Conservation (phyloP, 257 asterid species). For the Echites panduratus region DNA sequence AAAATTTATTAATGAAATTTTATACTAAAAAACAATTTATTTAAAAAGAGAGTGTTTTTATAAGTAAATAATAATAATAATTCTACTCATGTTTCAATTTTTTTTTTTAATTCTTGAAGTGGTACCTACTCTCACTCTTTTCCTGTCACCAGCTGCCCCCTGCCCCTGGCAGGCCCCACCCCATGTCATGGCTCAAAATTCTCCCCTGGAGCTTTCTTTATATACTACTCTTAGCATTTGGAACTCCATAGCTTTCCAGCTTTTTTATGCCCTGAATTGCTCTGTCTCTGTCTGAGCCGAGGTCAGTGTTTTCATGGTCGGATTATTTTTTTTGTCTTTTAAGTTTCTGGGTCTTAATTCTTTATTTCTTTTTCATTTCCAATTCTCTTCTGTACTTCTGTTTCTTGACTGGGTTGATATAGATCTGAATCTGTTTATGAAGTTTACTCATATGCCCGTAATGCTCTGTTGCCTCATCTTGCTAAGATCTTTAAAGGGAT, state of each 20-base stretch:
- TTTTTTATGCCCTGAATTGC: slow-evolving; percentile 16
- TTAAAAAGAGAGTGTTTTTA: no score
- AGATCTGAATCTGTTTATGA: slow-evolving; percentile 13
- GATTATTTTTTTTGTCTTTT: slow-evolving; percentile 3
- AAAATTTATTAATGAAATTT: no score
- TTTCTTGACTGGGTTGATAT: slow-evolving; percentile 1
- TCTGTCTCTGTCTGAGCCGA: slow-evolving; percentile 3
- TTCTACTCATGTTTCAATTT: no score
- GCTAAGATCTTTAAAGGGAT: not conserved
- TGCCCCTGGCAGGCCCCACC: not conserved
- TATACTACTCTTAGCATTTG: slow-evolving; percentile 10
- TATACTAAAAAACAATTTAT: no score
- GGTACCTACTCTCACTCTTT: slow-evolving; percentile 10
- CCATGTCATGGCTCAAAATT: slow-evolving; percentile 5
- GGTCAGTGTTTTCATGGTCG: slow-evolving; percentile 12
- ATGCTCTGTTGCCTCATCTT: not conserved
- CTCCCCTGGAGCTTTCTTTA: slow-evolving; percentile 6
- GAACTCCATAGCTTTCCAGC: slow-evolving; percentile 2
- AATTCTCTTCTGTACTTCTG: not conserved
- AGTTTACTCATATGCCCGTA: not conserved
- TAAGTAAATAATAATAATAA: no score
- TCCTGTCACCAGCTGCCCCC: slow-evolving; percentile 16
- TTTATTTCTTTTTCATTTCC: not conserved
- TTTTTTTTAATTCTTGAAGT: not conserved
- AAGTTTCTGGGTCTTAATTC: not conserved